phyloP scores from a whole-genome alignment of 2,329 filamentous ascomycete genomes.

The Phaeosphaeria sp. region DNA sequence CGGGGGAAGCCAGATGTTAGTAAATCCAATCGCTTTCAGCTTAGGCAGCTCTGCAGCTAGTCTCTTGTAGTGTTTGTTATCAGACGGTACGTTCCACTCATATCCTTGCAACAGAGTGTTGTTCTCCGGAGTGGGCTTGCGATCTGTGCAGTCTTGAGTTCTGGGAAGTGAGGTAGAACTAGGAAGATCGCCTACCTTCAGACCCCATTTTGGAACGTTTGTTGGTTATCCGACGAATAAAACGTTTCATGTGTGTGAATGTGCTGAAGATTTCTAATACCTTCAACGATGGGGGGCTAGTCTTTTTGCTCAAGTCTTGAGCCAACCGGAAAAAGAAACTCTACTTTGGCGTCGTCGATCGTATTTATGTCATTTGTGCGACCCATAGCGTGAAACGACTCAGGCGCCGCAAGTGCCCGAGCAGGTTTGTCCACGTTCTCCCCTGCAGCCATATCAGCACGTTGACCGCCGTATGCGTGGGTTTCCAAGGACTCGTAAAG shows the following conservation, averaged over 20 bases:
- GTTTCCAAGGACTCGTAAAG: constrained; percentile 7
- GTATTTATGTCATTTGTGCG: constrained; percentile 12
- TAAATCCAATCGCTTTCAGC: constrained; percentile 65
- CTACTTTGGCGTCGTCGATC: not conserved
- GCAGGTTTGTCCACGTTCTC: constrained; percentile 26
- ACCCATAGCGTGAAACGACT: constrained; percentile 10
- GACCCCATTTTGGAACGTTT: constrained; percentile 24
- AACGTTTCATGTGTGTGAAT: not conserved
- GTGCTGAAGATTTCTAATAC: no score
- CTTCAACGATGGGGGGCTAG: not conserved
- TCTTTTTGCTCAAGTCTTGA: not conserved
- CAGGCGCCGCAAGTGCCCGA: constrained; percentile 8
- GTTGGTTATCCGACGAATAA: not conserved
- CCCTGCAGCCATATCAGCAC: constrained; percentile 13
- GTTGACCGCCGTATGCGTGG: constrained; percentile 5
- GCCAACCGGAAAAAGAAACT: not conserved
- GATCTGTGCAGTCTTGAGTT: constrained; percentile 28
- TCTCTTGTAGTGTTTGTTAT: constrained; percentile 66
- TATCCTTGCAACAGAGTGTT: constrained; percentile 70
- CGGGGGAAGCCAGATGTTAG: constrained; percentile 68
- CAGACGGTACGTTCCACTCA: constrained; percentile 73
- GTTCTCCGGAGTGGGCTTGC: constrained; percentile 41
- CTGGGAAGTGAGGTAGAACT: not conserved
- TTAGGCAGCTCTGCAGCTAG: constrained; percentile 60
- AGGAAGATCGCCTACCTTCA: constrained; percentile 24